Evolutionary conservation across 495 filamentous ascomycete genomes (phyloP), one percentile per base, ranked within the genome.

Genomic region (Annulohypoxylon moriforme): DNA sequence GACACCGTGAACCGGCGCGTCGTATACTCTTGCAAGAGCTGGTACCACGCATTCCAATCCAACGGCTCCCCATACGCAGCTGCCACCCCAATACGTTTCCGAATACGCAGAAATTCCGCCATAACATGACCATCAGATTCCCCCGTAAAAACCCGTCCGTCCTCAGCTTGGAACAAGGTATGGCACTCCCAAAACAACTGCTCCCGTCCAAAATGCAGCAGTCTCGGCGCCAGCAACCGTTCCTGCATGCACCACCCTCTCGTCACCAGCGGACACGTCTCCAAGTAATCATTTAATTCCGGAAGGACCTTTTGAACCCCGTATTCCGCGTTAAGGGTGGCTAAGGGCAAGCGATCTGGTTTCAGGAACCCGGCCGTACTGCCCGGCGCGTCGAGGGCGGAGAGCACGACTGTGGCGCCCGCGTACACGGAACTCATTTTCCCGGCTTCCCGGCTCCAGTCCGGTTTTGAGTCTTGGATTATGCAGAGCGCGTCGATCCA

Each of bases 401-500:
- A 73, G 55, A 78, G 67, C 8, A 65, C 55, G 24, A 71, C 60
- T 0, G 68, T 46, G 0, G 76, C 74, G 1, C 62, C 67, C 5
- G 65, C 49, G 29, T 75, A 79, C 3, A 77, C 69, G 16, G 60
- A 58, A 20, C 60, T 65, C 77, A 79, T 79, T 9, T 49, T 58
- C 13, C 47, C 50, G 9, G 69, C 66, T 60, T 79, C 74, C 10
- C 58, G 34, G 6, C 64, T 16, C 61, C 68, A 78, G 25, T 78
- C 76, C 0, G 24, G 44, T 9, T 60, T 67, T 4, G 64, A 64
- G 18, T 75, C 72, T 44, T 79, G 77, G n/a, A 79, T 61, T 24
- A 79, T 79, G 56, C 79, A 81, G 0, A 81, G 46, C 0, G 76
- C 78, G 40, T 81, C 79, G 40, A 81, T 77, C 78, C 78, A 79